Evolutionary conservation across 106 monocot genomes (phyloP), one percentile per base, ranked within the genome.

Genomic region (Dioscorea zingiberensis): DNA sequence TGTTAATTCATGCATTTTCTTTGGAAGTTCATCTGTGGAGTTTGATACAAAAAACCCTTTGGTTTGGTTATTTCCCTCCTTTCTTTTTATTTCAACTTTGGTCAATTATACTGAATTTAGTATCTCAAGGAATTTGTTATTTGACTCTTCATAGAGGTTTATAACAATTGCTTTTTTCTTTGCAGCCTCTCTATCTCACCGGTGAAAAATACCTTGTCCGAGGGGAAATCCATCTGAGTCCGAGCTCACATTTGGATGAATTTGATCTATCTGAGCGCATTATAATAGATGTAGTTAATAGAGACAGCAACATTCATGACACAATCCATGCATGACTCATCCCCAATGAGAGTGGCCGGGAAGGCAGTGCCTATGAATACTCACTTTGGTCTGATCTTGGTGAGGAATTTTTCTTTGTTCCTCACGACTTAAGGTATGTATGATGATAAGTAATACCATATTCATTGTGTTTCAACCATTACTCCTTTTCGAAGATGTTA

Each of bases 121-220:
- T n/a, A n/a, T n/a, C n/a, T n/a, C n/a, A n/a, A n/a, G n/a, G n/a
- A n/a, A n/a, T 38, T 38, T 38, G 38, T 10, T 1, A 17, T 67
- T 58, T 81, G 55, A 13, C 44, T 17, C 24, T 18, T 51, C 19
- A 51, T 16, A 13, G n/a, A n/a, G 18, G 51, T 13, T 14, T 28
- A 8, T 29, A n/a, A 3, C 67, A 7, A 28, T 51, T 22, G 11
- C 28, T 6, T 32, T 65, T 54, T 23, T 17, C 60, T 45, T 72
- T 64, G 24, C 92, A 98, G 92, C 84, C 86, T 48, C 47, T 98
- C 62, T 60, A 80, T 78, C 66, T 98, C 46, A 82, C 70, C 48
- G 98, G 80, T 71, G 64, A 75, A 67, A 98, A 93, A 59, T 93
- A 89, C 51, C 86, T 87, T 68, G 62, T 93, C 60, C 78, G 70